Conservation (phyloP, 129 eudicot genomes). For the Lactuca sativa region DNA sequence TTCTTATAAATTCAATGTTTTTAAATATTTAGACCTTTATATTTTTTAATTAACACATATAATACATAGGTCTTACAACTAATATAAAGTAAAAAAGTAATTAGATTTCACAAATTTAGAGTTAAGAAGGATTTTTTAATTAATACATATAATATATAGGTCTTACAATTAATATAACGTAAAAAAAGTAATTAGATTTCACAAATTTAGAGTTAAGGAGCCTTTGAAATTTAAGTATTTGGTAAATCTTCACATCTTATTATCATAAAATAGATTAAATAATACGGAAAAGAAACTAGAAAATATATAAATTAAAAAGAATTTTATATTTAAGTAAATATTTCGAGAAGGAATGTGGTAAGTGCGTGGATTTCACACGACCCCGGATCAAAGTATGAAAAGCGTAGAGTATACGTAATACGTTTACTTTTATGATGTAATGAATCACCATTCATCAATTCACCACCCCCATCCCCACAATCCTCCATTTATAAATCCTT, state of each 20-base stretch:
- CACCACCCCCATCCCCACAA: neutral
- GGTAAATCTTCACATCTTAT: neutral
- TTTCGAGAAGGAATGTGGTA: neutral
- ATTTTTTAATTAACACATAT: no score
- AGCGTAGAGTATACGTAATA: conserved; percentile 42
- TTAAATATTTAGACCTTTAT: no score
- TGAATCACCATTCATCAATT: conserved; percentile 20
- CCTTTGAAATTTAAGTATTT: no score
- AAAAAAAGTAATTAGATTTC: neutral
- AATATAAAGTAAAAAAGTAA: no score
- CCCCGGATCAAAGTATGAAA: conserved; percentile 15
- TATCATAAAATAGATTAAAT: neutral
- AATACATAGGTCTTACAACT: no score
- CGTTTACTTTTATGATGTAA: conserved; percentile 40
- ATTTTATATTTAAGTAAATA: no score
- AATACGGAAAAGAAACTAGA: neutral
- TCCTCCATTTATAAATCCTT: conserved; percentile 30
- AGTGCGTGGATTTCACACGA: conserved; percentile 27
- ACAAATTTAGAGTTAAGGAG: neutral
- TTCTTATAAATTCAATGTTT: no score
- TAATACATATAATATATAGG: no score
- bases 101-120: no score
- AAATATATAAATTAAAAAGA: no score
- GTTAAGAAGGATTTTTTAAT: no score
- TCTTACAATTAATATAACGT: no score